Percentiles rank a stretch among this genome's conserved stretches.
Conservation (phyloP, 768 basidiomycete genomes). For the Tylopilus balloui region DNA sequence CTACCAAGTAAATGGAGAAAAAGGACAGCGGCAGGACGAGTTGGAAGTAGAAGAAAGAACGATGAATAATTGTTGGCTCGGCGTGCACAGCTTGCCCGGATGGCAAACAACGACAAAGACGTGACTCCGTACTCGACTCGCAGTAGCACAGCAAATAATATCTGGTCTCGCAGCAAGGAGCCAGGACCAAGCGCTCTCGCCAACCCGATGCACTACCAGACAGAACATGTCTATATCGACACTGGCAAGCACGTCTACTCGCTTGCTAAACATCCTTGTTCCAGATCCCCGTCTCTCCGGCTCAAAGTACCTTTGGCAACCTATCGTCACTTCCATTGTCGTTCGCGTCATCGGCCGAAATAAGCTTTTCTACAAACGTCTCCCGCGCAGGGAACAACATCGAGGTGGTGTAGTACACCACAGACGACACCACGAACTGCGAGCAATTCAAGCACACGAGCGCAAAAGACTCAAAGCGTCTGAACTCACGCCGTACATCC, state of each 20-base stretch:
- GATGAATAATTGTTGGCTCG: not conserved
- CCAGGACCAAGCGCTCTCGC: too few species aligned
- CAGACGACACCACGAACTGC: slow-evolving; percentile 26
- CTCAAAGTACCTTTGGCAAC: not conserved
- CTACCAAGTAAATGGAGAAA: slow-evolving; percentile 27
- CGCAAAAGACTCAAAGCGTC: not conserved
- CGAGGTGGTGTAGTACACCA: slow-evolving; percentile 32
- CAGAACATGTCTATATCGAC: too few species aligned
- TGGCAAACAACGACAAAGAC: slow-evolving; percentile 21
- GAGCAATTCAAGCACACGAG: not conserved
- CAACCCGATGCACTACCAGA: too few species aligned
- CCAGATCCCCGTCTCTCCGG: not conserved
- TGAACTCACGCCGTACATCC: slow-evolving; percentile 68
- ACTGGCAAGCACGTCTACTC: too few species aligned
- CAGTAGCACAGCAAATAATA: too few species aligned
- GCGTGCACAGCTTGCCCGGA: not conserved
- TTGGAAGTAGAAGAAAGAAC: not conserved
- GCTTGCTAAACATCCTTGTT: too few species aligned
- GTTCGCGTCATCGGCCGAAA: slow-evolving; percentile 25
- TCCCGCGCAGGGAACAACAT: slow-evolving; percentile 27
- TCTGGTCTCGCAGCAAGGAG: too few species aligned
- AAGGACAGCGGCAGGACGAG: not conserved
- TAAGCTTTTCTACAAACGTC: slow-evolving; percentile 27
- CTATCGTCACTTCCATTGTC: not conserved
- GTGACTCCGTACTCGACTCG: too few species aligned